Base-by-base conservation (phyloP, 208 protist species). In the Leishmania martiniquensis region DNA sequence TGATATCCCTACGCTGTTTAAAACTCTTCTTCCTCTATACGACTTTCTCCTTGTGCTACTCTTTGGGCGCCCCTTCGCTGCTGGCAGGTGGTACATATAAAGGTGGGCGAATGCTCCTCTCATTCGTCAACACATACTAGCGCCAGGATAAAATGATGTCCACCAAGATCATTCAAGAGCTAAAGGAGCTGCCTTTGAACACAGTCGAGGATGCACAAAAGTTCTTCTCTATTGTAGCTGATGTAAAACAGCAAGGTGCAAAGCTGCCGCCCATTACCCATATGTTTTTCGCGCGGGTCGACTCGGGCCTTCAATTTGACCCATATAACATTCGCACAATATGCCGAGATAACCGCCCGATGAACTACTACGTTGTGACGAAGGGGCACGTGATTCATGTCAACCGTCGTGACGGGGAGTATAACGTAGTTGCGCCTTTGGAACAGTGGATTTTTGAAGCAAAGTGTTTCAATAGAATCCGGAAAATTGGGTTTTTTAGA, bases 301-400 rank as follows among this genome's bases (percentile, higher is more conserved):
- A 91, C 69, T 76, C 77, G 1, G 85, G 87, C 6, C 85, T 97
- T 6, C 71, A 83, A 42, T 98, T 93, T 78, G 75, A 93, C 34
- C 95, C 95, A 0, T 98, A 98, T 77, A 81, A 95, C 68, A 87
- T 98, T 66, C 85, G 90, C 10, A 93, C 94, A 7, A 88, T 97
- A 7, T 73, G 81, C 7, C 77, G 86, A n/a, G 89, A 86, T 9
- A 79, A 91, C n/a, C 72, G 82, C 2, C 90, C 90, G 1, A 44
- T 86, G 2, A 96, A 98, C 76, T 93, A 98, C 79, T 98, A 89
- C 78, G 81, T 96, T 34, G 87, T 97, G 25, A 94, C 90, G 0
- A 86, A 87, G 57, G 78, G 81, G 4, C 84, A 87, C 44, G 85
- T 98, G 0, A 83, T 96, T 72, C 91, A 95, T 59, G 91, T 97